phyloP scores from a whole-genome alignment of 129 eudicot species.

The carrot (Daucus carota) region DNA sequence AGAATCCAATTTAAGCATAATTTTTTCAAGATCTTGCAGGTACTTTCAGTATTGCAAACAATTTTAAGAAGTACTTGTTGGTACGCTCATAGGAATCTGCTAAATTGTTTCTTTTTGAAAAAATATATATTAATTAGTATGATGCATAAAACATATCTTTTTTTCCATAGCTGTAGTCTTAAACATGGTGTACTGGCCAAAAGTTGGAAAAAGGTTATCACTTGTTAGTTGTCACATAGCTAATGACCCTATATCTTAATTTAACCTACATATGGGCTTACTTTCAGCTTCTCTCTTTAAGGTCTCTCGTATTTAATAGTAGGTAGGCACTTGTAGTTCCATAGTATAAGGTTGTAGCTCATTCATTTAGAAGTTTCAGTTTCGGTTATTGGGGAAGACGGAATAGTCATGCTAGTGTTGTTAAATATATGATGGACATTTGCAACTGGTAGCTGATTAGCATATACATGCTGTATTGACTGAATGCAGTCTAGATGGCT shows the following conservation, averaged over 20 bases:
- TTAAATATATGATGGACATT: not conserved
- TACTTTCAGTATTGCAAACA: slow-evolving; percentile 13
- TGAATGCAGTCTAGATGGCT: not conserved
- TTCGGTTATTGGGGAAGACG: not conserved
- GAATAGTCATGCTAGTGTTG: not conserved
- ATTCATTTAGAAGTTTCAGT: not conserved
- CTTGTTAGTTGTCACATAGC: not conserved
- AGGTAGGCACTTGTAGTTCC: not conserved
- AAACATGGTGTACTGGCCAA: not conserved
- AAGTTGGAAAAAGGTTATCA: not conserved
- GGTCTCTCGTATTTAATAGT: not conserved
- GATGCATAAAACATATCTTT: not conserved
- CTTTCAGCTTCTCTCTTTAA: not conserved
- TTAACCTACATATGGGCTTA: not conserved
- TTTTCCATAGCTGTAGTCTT: not conserved
- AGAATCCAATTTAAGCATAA: slow-evolving; percentile 70
- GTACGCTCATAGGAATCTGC: not conserved
- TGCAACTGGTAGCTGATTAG: not conserved
- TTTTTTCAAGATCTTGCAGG: slow-evolving; percentile 79
- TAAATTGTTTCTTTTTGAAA: not conserved
- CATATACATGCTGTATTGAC: not conserved
- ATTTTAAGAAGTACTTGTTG: not conserved
- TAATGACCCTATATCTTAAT: not conserved
- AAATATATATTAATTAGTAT: not conserved
- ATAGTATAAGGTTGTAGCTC: not conserved